Percentiles rank a stretch among this genome's conserved stretches.
These are phyloP conservation scores for Apiospora sp. DNA, from an alignment of 2,329 filamentous ascomycete species.

Conservation along the genomic window DNA sequence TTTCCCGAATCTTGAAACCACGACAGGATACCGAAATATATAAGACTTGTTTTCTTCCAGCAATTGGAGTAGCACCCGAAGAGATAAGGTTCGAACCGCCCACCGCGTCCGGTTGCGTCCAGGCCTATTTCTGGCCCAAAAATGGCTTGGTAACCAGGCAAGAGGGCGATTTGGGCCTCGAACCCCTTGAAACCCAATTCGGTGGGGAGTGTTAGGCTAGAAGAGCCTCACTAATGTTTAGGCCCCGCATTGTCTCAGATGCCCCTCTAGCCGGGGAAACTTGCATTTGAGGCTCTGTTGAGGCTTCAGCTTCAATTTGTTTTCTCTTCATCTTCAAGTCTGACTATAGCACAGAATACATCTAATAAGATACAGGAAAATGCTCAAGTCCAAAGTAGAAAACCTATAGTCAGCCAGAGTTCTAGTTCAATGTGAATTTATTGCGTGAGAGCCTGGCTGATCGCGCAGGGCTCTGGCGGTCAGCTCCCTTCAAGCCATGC, in stretches of 20 bases:
- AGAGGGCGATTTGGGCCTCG: neutral
- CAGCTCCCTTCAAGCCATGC: neutral
- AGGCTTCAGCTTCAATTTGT: neutral
- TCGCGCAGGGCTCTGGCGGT: neutral
- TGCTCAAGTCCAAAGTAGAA: neutral
- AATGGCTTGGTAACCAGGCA: neutral
- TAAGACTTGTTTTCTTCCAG: neutral
- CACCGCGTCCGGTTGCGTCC: neutral
- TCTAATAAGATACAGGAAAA: neutral
- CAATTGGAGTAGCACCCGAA: too few species aligned
- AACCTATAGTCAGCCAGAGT: neutral
- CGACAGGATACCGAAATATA: neutral
- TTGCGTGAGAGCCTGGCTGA: neutral
- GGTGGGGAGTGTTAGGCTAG: neutral
- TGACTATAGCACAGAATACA: neutral
- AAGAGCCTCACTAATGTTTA: conserved; percentile 17
- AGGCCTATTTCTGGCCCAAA: neutral
- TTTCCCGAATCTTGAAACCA: neutral
- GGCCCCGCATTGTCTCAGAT: conserved; percentile 11
- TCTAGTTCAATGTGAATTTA: neutral
- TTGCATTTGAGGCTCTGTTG: neutral
- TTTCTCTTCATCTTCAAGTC: neutral
- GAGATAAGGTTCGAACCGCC: neutral
- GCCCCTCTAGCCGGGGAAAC: neutral
- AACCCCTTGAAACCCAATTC: conserved; percentile 11